phyloP scores from a whole-genome alignment of 208 protist species.

The Herpetomonas tarakana region DNA sequence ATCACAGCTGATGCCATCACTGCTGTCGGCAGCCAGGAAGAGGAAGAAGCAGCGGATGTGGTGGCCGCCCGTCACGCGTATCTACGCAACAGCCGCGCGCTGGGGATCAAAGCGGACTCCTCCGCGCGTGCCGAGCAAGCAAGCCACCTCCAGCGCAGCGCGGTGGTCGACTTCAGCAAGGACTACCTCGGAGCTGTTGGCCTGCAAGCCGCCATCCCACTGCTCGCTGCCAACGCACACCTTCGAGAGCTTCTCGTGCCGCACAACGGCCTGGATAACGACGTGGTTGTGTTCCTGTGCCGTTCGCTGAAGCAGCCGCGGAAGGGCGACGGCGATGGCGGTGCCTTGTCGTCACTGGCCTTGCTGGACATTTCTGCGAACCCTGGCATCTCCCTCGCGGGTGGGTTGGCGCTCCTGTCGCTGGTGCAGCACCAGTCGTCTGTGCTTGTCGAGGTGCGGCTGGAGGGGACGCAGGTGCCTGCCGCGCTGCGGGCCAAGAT shows the following conservation, averaged over 20 bases:
- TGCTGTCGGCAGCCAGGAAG: too few relatives aligned
- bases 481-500: slow-evolving; percentile 52
- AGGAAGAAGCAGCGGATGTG: too few relatives aligned
- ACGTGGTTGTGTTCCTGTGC: slow-evolving; percentile 78
- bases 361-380: slow-evolving; percentile 75
- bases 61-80: slow-evolving; percentile 58
- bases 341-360: slow-evolving; percentile 13
- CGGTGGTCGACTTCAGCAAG: slow-evolving; percentile 50
- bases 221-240: slow-evolving; percentile 60
- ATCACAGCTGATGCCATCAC: too few relatives aligned
- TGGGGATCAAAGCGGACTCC: slow-evolving; percentile 65
- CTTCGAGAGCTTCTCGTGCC: slow-evolving; percentile 44
- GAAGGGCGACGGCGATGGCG: neutral
- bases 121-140: too few relatives aligned
- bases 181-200: slow-evolving; percentile 76
- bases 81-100: slow-evolving; percentile 50
- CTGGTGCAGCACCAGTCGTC: slow-evolving; percentile 49
- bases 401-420: slow-evolving; percentile 64
- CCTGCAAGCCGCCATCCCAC: slow-evolving; percentile 65
- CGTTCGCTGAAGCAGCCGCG: slow-evolving; percentile 53
- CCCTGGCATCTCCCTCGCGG: slow-evolving; percentile 56
- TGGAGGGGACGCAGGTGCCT: slow-evolving; percentile 69
- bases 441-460: slow-evolving; percentile 18
- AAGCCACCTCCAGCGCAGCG: too few relatives aligned
- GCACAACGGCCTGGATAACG: slow-evolving; percentile 76